Base-by-base conservation (phyloP, 345 rosid species). In the Linum usitatissimum region DNA sequence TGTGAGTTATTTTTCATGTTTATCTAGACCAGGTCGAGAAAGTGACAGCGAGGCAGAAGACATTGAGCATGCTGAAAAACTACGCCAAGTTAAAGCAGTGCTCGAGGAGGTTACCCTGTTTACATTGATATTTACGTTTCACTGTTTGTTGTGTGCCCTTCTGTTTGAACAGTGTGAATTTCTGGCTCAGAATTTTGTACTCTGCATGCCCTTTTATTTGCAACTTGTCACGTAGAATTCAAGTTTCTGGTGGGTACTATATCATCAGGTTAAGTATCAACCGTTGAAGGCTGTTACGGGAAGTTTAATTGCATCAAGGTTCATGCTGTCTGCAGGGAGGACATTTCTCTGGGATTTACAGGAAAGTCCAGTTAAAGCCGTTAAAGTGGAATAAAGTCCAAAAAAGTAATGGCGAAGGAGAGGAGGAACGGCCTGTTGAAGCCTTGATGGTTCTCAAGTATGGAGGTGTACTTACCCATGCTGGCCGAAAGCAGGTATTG, bases 31-130 rank as follows among this genome's bases (percentile, higher is more conserved):
- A 56, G 97, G 87, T 66, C 91, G 84, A 68, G 97, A 85, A 79
- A 86, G 97, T 85, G 99, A 94, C 64, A 90, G 91, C 65, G 99
- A 94, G 81, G 93, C 99, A 54, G 99, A 94, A 78, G 99, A 87
- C 77, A 64, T 85, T 68, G 99, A 94, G 78, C 99, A 94, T 74
- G 96, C 97, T 71, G 99, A 94, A 78, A 94, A 90, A 84, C 90
- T 94, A 78, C 95, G 95, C 40, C 99, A 88, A 77, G 99, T 94
- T 54, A 94, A 90, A 84, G 97, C 92, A 38, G 99, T 90, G 59
- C 94, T 94, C 65, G 99, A 90, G 76, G 99, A 94, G 99, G 99
- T 90, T 63, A 69, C 64, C 59, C 57, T 55, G n/a, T 59, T 66
- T 57, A 51, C 62, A 67, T 61, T 30, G 13, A 39, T 20, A 53